These are phyloP conservation scores for Metschnikowia peoriensis DNA, from an alignment of 805 yeast genomes.

Conservation along the genomic window DNA sequence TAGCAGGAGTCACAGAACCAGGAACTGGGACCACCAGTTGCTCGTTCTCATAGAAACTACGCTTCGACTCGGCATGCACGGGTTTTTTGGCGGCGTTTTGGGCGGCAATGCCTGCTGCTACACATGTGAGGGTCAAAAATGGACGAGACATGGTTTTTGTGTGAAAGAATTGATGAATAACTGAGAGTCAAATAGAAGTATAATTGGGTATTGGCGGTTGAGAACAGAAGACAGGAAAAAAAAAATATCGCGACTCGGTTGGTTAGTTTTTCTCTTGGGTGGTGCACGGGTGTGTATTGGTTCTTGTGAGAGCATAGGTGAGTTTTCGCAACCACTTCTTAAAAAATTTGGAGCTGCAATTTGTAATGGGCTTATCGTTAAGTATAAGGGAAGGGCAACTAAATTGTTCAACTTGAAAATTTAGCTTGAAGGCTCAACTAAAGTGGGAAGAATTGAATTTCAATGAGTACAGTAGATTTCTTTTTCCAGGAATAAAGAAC, in stretches of 20 bases:
- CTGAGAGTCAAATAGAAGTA: background rate
- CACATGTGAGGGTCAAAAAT: slow-evolving; percentile 2
- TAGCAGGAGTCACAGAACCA: slow-evolving; percentile 47
- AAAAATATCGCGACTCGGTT: background rate
- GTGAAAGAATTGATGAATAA: background rate
- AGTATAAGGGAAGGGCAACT: too few relatives aligned
- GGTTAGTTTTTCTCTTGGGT: background rate
- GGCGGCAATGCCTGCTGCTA: slow-evolving; percentile 1
- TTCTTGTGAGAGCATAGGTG: too few relatives aligned
- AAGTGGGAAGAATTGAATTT: too few relatives aligned
- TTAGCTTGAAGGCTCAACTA: too few relatives aligned
- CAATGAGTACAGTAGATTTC: too few relatives aligned
- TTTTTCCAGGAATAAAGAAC: too few relatives aligned
- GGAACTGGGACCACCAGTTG: slow-evolving; percentile 46
- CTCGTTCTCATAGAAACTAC: slow-evolving; percentile 53
- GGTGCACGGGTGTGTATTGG: background rate
- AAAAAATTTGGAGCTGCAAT: too few relatives aligned
- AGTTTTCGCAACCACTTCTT: too few relatives aligned
- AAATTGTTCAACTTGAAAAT: too few relatives aligned
- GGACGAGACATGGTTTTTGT: slow-evolving; percentile 10
- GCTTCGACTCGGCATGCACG: slow-evolving; percentile 23
- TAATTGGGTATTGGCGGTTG: background rate
- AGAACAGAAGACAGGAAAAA: background rate
- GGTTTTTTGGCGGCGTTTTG: background rate
- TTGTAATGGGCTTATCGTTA: too few relatives aligned